phyloP scores from a whole-genome alignment of 2,329 filamentous ascomycete genomes.

The Ampelomyces quisqualis region DNA sequence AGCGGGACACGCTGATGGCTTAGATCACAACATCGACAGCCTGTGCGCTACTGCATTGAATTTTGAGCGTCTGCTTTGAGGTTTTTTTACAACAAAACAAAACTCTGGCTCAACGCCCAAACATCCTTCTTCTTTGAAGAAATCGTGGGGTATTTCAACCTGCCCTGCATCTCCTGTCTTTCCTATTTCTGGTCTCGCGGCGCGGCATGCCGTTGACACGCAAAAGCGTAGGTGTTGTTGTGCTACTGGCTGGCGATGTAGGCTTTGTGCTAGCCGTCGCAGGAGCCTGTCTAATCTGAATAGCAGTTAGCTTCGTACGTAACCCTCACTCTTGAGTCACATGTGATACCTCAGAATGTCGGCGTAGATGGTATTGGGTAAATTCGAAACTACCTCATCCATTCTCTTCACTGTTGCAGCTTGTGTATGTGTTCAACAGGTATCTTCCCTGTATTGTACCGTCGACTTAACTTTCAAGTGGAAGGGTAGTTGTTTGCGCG shows the following conservation, averaged over 20 bases:
- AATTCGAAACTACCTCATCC: conserved; percentile 16
- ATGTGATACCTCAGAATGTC: too few species aligned
- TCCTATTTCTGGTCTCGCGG: conserved; percentile 19
- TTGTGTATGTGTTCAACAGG: conserved; percentile 4
- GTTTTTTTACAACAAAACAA: conserved; percentile 81
- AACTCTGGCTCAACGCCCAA: conserved; percentile 75
- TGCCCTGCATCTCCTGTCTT: conserved; percentile 49
- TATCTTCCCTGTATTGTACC: conserved; percentile 12
- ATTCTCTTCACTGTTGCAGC: conserved; percentile 8
- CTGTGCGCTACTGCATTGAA: conserved; percentile 47
- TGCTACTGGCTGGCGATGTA: conserved; percentile 5
- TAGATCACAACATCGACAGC: conserved; percentile 73
- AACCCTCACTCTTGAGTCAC: conserved; percentile 10
- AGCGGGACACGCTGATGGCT: conserved; percentile 42
- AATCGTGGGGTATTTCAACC: conserved; percentile 64
- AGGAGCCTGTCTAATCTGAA: conserved; percentile 14
- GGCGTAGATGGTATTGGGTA: conserved; percentile 1
- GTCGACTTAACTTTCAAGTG: too few species aligned
- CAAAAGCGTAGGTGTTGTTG: conserved; percentile 17
- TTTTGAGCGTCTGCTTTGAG: conserved; percentile 67
- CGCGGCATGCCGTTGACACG: conserved; percentile 13
- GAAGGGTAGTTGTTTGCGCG: too few species aligned
- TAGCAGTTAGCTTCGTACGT: conserved; percentile 14
- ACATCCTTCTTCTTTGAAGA: conserved; percentile 52
- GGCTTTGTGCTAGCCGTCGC: conserved; percentile 3